These are phyloP conservation scores for Vicia sativa DNA, from an alignment of 306 rosid genomes.

Conservation along the genomic window DNA sequence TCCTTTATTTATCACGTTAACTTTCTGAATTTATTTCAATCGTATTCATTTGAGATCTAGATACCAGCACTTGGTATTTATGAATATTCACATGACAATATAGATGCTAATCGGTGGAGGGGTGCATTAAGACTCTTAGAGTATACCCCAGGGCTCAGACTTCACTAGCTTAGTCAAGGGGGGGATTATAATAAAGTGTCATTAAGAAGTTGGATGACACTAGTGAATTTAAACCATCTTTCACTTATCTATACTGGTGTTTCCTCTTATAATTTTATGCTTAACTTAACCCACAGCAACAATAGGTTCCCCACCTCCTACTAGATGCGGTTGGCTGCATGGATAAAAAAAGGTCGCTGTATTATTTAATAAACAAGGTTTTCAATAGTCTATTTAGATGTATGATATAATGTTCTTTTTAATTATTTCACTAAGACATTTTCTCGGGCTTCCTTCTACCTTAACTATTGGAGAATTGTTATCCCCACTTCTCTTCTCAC, in stretches of 20 bases:
- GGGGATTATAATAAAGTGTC: slow-evolving; percentile 21
- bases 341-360: neutral
- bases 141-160: slow-evolving; percentile 1
- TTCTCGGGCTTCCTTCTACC: neutral
- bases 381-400: slow-evolving; percentile 2
- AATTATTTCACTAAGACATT: neutral
- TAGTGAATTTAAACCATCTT: slow-evolving; percentile 23
- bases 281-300: slow-evolving; percentile 11
- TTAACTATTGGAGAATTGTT: neutral
- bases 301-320: neutral
- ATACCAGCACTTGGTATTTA: slow-evolving; percentile 22
- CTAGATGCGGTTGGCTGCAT: slow-evolving; percentile 1
- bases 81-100: slow-evolving; percentile 18
- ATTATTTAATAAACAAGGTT: slow-evolving; percentile 1
- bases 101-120: slow-evolving; percentile 31
- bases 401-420: neutral
- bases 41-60: slow-evolving; percentile 34
- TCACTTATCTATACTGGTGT: slow-evolving; percentile 19
- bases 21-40: slow-evolving; percentile 34
- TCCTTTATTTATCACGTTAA: slow-evolving; percentile 18
- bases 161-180: slow-evolving; percentile 15
- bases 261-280: slow-evolving; percentile 23
- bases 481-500: neutral
- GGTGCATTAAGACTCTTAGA: slow-evolving; percentile 20
- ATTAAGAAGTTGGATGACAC: slow-evolving; percentile 17